These are phyloP conservation scores for Zymoseptoria brevis DNA, from an alignment of 2,329 filamentous ascomycete genomes.

Conservation along the genomic window DNA sequence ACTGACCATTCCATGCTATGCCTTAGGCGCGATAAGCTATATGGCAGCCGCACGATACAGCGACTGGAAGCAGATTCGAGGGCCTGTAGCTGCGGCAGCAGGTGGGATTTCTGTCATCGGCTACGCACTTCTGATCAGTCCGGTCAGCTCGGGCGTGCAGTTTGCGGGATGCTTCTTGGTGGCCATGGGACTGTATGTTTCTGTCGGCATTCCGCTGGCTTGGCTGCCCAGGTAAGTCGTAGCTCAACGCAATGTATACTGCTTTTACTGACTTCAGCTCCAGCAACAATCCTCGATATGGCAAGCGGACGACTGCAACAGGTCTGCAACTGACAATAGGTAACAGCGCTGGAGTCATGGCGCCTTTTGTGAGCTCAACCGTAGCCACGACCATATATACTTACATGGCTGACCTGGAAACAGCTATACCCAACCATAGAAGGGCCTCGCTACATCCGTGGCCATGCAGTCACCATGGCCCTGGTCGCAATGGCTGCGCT, in stretches of 20 bases:
- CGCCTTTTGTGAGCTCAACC: conserved; percentile 45
- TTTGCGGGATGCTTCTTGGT: conserved; percentile 74
- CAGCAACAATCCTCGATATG: conserved; percentile 62
- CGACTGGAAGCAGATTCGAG: conserved; percentile 59
- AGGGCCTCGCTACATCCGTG: conserved; percentile 42
- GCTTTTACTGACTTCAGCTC: conserved; percentile 33
- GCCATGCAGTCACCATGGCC: conserved; percentile 45
- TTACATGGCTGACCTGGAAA: conserved; percentile 1
- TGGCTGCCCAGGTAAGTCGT: conserved; percentile 32
- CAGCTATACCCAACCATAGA: conserved; percentile 40
- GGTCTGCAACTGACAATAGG: conserved; percentile 64
- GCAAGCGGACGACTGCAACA: conserved; percentile 65
- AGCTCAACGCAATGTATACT: background rate
- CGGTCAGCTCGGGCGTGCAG: conserved; percentile 53
- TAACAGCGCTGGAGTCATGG: conserved; percentile 43
- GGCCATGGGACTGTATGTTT: conserved; percentile 61
- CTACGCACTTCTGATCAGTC: conserved; percentile 53
- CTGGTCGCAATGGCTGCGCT: conserved; percentile 39
- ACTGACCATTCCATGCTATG: conserved; percentile 71
- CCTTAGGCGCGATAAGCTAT: conserved; percentile 62
- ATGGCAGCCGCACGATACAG: conserved; percentile 58
- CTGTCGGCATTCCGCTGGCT: conserved; percentile 48
- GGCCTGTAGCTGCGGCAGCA: conserved; percentile 56
- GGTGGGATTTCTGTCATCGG: conserved; percentile 32
- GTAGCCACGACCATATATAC: background rate